Conservation (phyloP, 495 filamentous ascomycete genomes). For the Annulohypoxylon stygium region DNA sequence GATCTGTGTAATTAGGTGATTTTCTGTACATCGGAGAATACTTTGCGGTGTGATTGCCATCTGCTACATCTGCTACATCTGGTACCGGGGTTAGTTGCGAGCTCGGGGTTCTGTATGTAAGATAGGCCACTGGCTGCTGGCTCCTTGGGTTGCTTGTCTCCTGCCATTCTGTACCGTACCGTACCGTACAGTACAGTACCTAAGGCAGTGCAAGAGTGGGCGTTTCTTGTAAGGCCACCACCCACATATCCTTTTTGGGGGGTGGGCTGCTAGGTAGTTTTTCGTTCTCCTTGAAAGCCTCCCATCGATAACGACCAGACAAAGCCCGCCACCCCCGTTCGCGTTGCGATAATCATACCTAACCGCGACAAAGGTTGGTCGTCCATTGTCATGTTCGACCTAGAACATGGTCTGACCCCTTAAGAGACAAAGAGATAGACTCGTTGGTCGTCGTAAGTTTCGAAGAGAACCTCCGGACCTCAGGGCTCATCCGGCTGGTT, state of each 20-base stretch:
- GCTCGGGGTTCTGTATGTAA: conserved; percentile 43
- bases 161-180: conserved; percentile 11
- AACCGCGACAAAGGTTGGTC: conserved; percentile 41
- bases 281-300: conserved; percentile 42
- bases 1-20: conserved; percentile 45
- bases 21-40: conserved; percentile 48
- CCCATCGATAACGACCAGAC: conserved; percentile 45
- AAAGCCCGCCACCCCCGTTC: conserved; percentile 42
- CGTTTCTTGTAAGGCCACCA: conserved; percentile 46
- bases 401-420: conserved; percentile 39
- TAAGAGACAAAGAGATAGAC: conserved; percentile 43
- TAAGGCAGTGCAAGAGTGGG: conserved; percentile 23
- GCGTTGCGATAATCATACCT: conserved; percentile 38
- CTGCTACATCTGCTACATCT: conserved; percentile 21
- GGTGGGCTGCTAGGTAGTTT: conserved; percentile 37
- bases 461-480: conserved; percentile 27
- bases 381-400: conserved; percentile 36
- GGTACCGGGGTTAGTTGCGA: conserved; percentile 40
- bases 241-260: conserved; percentile 44
- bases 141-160: conserved; percentile 12
- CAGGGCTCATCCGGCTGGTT: conserved; percentile 25
- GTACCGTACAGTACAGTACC: conserved; percentile 16
- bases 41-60: conserved; percentile 45
- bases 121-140: conserved; percentile 36
- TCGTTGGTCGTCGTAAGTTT: conserved; percentile 28